Conservation (phyloP, 805 yeast species). For the Isabelozyma pseudorhagii region DNA sequence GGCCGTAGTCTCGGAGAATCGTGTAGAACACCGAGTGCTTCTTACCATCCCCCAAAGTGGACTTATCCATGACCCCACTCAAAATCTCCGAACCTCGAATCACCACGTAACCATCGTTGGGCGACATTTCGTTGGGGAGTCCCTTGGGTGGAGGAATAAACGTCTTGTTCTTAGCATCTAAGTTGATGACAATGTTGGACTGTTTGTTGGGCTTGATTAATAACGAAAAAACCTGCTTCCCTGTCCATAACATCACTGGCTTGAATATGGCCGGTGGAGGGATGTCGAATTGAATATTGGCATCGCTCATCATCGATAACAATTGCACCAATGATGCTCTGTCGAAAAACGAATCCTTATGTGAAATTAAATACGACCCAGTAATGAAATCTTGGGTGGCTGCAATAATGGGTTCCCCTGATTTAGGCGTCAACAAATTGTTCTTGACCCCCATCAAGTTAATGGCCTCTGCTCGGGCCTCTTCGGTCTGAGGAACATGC, state of each 20-base stretch:
- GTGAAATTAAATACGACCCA: constrained; percentile 88
- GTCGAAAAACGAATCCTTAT: constrained; percentile 90
- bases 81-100: constrained; percentile 86
- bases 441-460: constrained; percentile 97
- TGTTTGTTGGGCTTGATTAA: constrained; percentile 76
- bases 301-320: constrained; percentile 95
- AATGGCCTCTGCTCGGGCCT: constrained; percentile 98
- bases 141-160: constrained; percentile 71
- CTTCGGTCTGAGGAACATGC: constrained; percentile 98
- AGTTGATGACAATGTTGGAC: constrained; percentile 80
- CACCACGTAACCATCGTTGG: constrained; percentile 91
- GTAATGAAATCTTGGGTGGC: constrained; percentile 99
- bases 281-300: constrained; percentile 77
- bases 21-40: constrained; percentile 95
- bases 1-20: constrained; percentile 93
- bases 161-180: constrained; percentile 93
- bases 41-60: constrained; percentile 95
- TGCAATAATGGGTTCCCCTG: constrained; percentile 99
- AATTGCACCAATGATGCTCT: constrained; percentile 80
- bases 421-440: constrained; percentile 90
- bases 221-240: constrained; percentile 89
- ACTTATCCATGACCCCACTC: constrained; percentile 96
- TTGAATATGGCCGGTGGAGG: constrained; percentile 95
- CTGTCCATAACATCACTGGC: constrained; percentile 93
- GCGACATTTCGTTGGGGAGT: constrained; percentile 90